Percentiles rank a stretch among this genome's conserved stretches.
phyloP scores from a whole-genome alignment of 768 basidiomycete species.

The Rhizopogon salebrosus region DNA sequence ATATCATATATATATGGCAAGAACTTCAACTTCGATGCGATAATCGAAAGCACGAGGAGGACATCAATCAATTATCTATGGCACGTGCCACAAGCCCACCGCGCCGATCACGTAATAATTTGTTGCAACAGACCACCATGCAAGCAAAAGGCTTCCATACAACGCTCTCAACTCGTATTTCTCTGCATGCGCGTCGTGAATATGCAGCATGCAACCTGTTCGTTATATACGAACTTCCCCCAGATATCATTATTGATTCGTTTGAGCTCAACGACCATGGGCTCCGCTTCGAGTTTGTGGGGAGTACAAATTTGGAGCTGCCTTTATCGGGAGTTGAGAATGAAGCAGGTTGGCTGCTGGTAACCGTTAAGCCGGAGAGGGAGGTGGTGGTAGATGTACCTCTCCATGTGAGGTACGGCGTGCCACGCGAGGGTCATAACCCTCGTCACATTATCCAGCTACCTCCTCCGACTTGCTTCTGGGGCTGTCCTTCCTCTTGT shows the following conservation, averaged over 20 bases:
- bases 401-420: constrained; percentile 40
- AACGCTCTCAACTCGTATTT: constrained; percentile 20
- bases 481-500: constrained; percentile 26
- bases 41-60: neutral
- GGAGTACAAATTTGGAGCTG: constrained; percentile 37
- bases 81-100: constrained; percentile 13
- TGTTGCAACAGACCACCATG: constrained; percentile 16
- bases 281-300: constrained; percentile 30
- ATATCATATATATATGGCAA: too few species aligned
- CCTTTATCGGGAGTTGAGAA: constrained; percentile 33
- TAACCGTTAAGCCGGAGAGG: constrained; percentile 19
- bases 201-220: constrained; percentile 23
- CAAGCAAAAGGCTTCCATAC: constrained; percentile 25
- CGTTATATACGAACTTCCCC: constrained; percentile 31
- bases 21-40: neutral
- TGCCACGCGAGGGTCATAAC: constrained; percentile 13
- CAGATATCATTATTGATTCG: constrained; percentile 38
- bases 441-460: constrained; percentile 18
- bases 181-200: constrained; percentile 7
- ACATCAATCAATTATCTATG: neutral
- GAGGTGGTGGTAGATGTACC: constrained; percentile 30
- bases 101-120: constrained; percentile 7
- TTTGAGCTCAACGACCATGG: constrained; percentile 34
- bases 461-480: constrained; percentile 25
- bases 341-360: constrained; percentile 20